Percentiles rank a stretch among this genome's conserved stretches.
These are phyloP conservation scores for Cochliopodium minus DNA, from an alignment of 208 protist genomes.

Conservation along the genomic window DNA sequence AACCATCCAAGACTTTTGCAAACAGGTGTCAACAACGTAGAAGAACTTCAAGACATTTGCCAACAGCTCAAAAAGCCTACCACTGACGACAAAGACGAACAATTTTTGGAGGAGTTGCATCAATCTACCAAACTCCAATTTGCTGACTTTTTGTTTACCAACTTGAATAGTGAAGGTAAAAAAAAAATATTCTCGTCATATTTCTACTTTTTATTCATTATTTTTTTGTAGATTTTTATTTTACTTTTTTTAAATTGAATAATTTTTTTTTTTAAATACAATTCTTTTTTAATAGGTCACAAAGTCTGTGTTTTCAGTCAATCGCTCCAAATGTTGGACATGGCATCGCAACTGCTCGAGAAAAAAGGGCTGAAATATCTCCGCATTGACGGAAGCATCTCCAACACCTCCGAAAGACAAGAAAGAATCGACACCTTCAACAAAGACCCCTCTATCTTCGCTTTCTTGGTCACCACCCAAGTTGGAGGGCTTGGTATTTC, in stretches of 20 bases:
- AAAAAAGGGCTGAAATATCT: not conserved
- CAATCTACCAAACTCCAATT: not conserved
- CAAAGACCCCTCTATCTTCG: slow-evolving; percentile 22
- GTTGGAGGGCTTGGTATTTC: slow-evolving; percentile 91
- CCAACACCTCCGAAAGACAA: slow-evolving; percentile 3
- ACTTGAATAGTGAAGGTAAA: not conserved
- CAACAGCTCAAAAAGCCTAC: not conserved
- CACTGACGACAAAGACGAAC: not conserved
- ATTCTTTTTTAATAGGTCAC: no score
- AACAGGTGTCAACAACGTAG: not conserved
- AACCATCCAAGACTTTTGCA: not conserved
- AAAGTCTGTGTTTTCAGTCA: not conserved
- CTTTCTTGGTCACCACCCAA: slow-evolving; percentile 83
- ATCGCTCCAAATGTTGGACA: not conserved
- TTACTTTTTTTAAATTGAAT: no score
- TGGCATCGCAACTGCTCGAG: not conserved
- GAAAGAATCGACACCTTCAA: slow-evolving; percentile 61
- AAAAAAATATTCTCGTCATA: not conserved
- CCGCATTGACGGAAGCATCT: not conserved
- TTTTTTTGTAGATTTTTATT: no score
- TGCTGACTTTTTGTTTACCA: not conserved
- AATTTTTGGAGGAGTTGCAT: not conserved
- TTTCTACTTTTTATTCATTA: no score
- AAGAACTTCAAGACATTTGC: not conserved
- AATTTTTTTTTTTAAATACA: no score